Percentiles rank a stretch among this genome's conserved stretches.
These are phyloP conservation scores for Microbotryum violaceum DNA, from an alignment of 1,284 basidiomycete genomes.

Conservation along the genomic window DNA sequence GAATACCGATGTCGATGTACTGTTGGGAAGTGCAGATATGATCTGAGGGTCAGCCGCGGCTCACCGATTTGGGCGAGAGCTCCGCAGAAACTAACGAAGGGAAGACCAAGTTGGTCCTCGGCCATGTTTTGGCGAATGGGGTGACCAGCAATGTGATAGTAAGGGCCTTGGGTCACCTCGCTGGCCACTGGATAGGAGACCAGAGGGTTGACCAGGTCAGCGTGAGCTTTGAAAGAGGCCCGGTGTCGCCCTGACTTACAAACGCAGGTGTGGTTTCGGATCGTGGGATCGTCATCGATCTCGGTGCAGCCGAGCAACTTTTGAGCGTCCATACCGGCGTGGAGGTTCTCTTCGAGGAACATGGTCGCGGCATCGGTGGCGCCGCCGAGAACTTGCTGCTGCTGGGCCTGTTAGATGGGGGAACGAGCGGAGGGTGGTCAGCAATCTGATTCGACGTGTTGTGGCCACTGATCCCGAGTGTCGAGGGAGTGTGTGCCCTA, in stretches of 20 bases:
- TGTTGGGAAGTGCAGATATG: background rate
- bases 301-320: slow-evolving; percentile 38
- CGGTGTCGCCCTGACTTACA: slow-evolving; percentile 13
- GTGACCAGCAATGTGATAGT: slow-evolving; percentile 47
- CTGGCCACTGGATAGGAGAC: slow-evolving; percentile 34
- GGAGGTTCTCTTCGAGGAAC: slow-evolving; percentile 38
- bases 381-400: slow-evolving; percentile 31
- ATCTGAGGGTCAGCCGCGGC: no score
- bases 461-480: no score
- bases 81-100: slow-evolving; percentile 38
- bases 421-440: background rate
- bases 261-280: slow-evolving; percentile 42
- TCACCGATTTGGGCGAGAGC: background rate
- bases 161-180: slow-evolving; percentile 46
- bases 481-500: background rate
- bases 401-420: slow-evolving; percentile 23
- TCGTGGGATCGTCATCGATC: slow-evolving; percentile 35
- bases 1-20: slow-evolving; percentile 59
- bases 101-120: slow-evolving; percentile 50
- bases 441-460: background rate
- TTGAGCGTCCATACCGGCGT: slow-evolving; percentile 13
- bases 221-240: background rate
- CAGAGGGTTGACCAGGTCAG: background rate
- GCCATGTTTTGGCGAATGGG: slow-evolving; percentile 49
- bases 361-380: slow-evolving; percentile 38